Evolutionary conservation across 169 alveolate species (phyloP).

Genomic region (Ichthyophthirius multifiliis): DNA sequence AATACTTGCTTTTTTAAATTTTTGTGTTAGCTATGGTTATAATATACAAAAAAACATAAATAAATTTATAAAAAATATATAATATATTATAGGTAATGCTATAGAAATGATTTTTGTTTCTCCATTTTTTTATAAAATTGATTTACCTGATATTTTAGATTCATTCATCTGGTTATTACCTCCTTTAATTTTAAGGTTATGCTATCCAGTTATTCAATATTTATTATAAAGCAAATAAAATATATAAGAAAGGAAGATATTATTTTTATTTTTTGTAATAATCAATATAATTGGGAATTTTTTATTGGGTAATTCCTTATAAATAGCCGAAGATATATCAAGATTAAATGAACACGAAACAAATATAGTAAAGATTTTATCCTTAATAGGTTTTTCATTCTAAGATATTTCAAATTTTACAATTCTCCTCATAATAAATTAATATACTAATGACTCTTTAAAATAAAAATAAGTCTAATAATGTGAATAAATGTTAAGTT

Average conservation of each 20-base stretch:
- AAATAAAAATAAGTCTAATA: background rate
- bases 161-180: background rate
- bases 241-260: background rate
- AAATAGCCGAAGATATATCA: background rate
- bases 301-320: background rate
- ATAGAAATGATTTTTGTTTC: constrained; percentile 1
- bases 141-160: background rate
- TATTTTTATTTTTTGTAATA: background rate
- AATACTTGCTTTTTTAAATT: background rate
- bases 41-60: background rate
- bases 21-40: background rate
- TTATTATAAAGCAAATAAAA: background rate
- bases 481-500: background rate
- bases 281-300: background rate
- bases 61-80: background rate
- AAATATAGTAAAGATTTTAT: background rate
- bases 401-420: background rate
- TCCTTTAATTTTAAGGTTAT: background rate
- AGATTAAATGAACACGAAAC: background rate
- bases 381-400: background rate
- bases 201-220: background rate
- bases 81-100: background rate
- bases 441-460: background rate
- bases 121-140: background rate
- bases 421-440: background rate